Base-by-base conservation (phyloP, 257 asterid species). In the Nicotiana undulata region DNA sequence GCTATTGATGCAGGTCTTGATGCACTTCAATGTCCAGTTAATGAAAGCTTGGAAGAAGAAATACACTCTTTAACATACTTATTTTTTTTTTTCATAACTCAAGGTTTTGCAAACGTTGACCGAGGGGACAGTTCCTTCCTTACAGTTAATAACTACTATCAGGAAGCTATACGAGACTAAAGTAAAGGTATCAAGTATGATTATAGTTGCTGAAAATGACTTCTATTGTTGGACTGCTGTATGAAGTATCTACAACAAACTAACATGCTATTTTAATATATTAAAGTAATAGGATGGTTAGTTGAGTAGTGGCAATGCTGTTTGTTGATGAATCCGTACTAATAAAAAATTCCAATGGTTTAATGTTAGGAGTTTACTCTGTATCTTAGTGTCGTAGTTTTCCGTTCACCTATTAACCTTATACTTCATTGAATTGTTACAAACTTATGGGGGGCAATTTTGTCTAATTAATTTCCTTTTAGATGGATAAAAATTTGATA, bases 41-140 rank as follows among this genome's bases (percentile, higher is more conserved):
- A 46, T 22, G 76, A 61, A 60, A 82, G 79, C 79, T 63, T 81
- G 81, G 72, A 70, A 78, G 44, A 60, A 84, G 34, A 74, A 74
- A 15, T 49, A 74, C 37, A 72, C 79, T 70, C 20, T 70, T 56
- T 64, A 46, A 84, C 70, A 83, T 84, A 82, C 67, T 76, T 80
- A 63, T 64, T 65, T 81, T 83, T 65, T 81, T 83, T 85, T 81
- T 82, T 67, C 85, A 68, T 58, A 20, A 82, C 68, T 85, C 81
- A 89, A 96, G 99, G 98, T 94, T 84, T 95, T 96, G 88, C 94
- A 86, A 80, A 90, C 97, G 40, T 92, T 96, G 82, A 94, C 96
- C 56, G 98, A 94, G 82, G 98, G 97, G 82, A 86, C 87, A 44
- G 85, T 86, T 81, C 99, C 99, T 79, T 93, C 98, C 79, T 91